A percentile compares a stretch with the other conserved stretches of the same genome.
Evolutionary conservation across 345 rosid genomes (phyloP).

Genomic region (Jatropha curcas): DNA sequence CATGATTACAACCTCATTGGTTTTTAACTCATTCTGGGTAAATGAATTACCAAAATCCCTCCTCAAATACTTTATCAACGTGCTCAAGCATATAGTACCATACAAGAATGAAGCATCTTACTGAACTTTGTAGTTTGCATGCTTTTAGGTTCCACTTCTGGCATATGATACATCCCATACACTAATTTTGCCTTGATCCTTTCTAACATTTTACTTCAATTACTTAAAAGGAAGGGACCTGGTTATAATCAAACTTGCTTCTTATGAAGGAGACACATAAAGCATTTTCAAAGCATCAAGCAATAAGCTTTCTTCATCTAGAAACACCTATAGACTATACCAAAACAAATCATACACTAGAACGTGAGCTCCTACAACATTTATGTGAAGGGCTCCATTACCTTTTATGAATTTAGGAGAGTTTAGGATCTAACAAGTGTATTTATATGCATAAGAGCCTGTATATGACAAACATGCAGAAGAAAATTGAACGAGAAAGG

Average conservation of each 20-base stretch:
- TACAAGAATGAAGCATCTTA: not conserved
- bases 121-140: not conserved
- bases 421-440: not conserved
- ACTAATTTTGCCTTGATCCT: not conserved
- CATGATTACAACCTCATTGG: not conserved
- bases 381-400: no score
- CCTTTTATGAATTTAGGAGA: not conserved
- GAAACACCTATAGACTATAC: not conserved
- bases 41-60: no score
- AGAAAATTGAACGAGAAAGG: not conserved
- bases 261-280: not conserved
- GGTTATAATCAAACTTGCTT: not conserved
- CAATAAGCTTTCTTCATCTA: not conserved
- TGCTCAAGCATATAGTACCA: not conserved
- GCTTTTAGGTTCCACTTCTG: not conserved
- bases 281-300: not conserved
- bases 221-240: not conserved
- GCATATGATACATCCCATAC: not conserved
- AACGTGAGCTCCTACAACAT: no score
- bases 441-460: not conserved
- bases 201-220: not conserved
- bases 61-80: not conserved
- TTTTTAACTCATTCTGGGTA: not conserved
- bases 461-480: conserved; percentile 1
- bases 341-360: not conserved